phyloP scores from a whole-genome alignment of 2,329 filamentous ascomycete species.

The Ophiostoma sp. region DNA sequence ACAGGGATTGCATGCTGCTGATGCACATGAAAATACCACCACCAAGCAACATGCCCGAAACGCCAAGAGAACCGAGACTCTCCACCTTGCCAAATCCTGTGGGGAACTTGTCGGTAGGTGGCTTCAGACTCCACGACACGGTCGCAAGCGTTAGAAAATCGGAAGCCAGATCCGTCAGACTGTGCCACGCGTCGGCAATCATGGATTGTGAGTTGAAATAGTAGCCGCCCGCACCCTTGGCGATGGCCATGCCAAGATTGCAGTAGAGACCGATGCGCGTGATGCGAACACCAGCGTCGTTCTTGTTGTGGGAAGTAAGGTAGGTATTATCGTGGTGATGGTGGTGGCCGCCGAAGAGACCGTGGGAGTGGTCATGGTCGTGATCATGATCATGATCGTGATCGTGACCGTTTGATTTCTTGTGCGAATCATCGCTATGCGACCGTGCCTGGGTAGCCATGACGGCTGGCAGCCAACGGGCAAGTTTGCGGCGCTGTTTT shows the following conservation, averaged over 20 bases:
- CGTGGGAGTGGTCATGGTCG: constrained; percentile 46
- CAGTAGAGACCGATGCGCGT: constrained; percentile 83
- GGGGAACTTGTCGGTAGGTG: constrained; percentile 77
- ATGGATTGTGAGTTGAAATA: constrained; percentile 91
- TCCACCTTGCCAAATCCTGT: constrained; percentile 97
- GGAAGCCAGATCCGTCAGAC: constrained; percentile 88
- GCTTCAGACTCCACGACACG: constrained; percentile 85
- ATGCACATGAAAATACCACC: constrained; percentile 91
- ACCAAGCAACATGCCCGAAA: constrained; percentile 82
- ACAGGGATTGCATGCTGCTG: constrained; percentile 64
- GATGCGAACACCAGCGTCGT: constrained; percentile 89
- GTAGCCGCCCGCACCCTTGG: constrained; percentile 88
- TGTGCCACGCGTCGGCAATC: constrained; percentile 91
- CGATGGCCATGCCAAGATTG: constrained; percentile 90
- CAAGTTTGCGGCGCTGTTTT: constrained; percentile 23
- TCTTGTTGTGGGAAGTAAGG: constrained; percentile 74
- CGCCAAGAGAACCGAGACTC: constrained; percentile 85
- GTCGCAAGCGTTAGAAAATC: constrained; percentile 92
- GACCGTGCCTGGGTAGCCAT: constrained; percentile 29
- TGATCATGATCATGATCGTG: constrained; percentile 32
- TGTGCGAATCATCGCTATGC: constrained; percentile 46
- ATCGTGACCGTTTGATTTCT: constrained; percentile 44
- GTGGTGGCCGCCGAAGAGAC: constrained; percentile 59
- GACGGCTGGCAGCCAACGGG: constrained; percentile 29
- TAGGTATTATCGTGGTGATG: constrained; percentile 84